phyloP scores from a whole-genome alignment of 169 alveolate species.

The Ophryocystis elektroscirrha region DNA sequence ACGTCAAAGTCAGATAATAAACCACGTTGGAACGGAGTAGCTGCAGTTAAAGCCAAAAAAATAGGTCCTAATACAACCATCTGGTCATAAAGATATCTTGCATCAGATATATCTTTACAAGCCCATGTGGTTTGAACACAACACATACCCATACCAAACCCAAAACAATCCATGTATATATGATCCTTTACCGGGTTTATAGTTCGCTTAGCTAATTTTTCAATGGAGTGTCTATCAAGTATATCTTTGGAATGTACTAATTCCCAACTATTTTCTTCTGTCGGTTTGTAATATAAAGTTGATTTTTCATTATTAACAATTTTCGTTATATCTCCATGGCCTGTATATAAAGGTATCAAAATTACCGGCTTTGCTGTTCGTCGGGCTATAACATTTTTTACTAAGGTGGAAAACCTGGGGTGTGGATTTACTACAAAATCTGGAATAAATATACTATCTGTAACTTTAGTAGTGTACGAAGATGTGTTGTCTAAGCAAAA shows the following conservation, averaged over 20 bases:
- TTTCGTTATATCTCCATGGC: background rate
- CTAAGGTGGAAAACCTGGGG: slow-evolving; percentile 17
- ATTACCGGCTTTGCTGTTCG: background rate
- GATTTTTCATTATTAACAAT: background rate
- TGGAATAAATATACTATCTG: background rate
- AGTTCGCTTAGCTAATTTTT: background rate
- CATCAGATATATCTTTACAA: slow-evolving; percentile 45
- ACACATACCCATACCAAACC: slow-evolving; percentile 83
- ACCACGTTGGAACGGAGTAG: slow-evolving; percentile 64
- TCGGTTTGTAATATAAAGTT: background rate
- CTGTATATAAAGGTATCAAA: background rate
- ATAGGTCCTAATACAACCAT: slow-evolving; percentile 66
- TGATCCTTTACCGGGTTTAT: slow-evolving; percentile 38
- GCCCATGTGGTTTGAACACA: slow-evolving; percentile 67
- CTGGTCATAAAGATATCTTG: slow-evolving; percentile 69
- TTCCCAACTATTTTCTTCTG: background rate
- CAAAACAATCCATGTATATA: slow-evolving; percentile 79
- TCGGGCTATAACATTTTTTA: slow-evolving; percentile 3
- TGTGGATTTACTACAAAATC: slow-evolving; percentile 2
- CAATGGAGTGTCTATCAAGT: background rate
- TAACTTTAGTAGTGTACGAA: background rate
- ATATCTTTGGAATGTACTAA: background rate
- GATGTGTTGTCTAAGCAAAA: background rate
- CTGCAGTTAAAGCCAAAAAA: slow-evolving; percentile 64
- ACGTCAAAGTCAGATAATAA: slow-evolving; percentile 54